Base-by-base conservation (phyloP, 1,284 basidiomycete genomes). In the Ganoderma multipileum region DNA sequence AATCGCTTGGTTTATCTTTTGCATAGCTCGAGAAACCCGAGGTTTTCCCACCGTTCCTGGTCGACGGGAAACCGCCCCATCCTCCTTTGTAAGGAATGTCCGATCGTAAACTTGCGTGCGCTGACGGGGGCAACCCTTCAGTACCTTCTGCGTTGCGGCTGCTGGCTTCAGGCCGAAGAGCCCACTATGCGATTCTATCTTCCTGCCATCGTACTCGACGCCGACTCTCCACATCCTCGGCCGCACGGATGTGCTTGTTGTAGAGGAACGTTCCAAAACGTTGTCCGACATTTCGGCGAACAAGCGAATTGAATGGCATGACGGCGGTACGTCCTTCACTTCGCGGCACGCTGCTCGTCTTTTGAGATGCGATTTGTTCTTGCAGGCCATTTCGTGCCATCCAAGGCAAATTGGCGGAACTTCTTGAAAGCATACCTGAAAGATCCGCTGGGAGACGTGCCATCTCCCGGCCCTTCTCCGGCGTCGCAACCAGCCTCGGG, bases 211-310 rank as follows among this genome's bases (percentile, higher is more conserved):
- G 62, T 95, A 85, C 76, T 79, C 80, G 36, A 93, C 95, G 0
- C 93, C 90, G 4, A 95, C 93, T 0, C 82, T 98, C 26, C 94
- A 96, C 77, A 84, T 97, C 20, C 82, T 95, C 7, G 95, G 96
- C 5, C 86, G 83, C 74, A 95, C 86, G 57, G 95, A 97, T 74
- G 87, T 95, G 16, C 86, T 97, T 47, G 93, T 97, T 3, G 81
- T 89, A 3, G 88, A 89, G 73, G 95, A 94, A 76, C 84, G 93
- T 30, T 87, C 92, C 3, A 84, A 85, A 72, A 81, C 82, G 11
- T 80, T 97, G 20, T 79, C 93, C 9, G 84, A 86, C 1, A 82
- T 87, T 6, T 92, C 92, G 39, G 76, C 76, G 0, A 86, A 88
- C 54, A 83, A 81, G 60, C 85, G 93, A 14, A 83, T 95, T 4